Base-by-base conservation (phyloP, 2,329 filamentous ascomycete species). In the Chaetomium strumarium region DNA sequence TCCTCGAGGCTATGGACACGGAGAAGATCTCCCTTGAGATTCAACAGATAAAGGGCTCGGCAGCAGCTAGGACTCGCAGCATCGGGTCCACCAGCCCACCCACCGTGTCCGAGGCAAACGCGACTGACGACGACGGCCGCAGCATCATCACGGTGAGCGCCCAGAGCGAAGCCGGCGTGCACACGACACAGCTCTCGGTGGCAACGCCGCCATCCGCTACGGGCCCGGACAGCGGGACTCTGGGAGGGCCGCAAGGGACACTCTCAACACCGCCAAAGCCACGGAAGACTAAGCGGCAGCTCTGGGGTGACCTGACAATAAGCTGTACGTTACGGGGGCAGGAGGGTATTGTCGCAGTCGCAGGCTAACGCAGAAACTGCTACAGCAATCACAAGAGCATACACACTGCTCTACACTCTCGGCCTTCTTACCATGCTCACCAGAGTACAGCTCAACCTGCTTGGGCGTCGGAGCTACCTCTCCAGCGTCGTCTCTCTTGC, bases 251-350 rank as follows among this genome's bases (percentile, higher is more conserved):
- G 46, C 63, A 65, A 49, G 49, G 73, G 63, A 73, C 67, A 24
- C 64, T 30, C 20, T 30, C 34, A n/a, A 43, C 46, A 29, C 58
- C 60, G 3, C 53, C 40, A 34, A 88, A 83, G 68, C 61, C 72
- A 24, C 76, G 75, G 60, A 91, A 86, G 72, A 90, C 84, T 56
- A 97, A 97, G 78, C 82, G 88, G 46, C 91, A 97, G 72, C 76
- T 99, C 41, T 99, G 93, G 93, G 91, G 95, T 68, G 92, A 99
- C 66, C 80, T 99, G 70, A 96, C 95, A 66, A 96, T 97, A 61
- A 90, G 86, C 72, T 91, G 90, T 95, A 72, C 67, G 86, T 75
- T 11, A 50, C n/a, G 24, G 12, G 34, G 13, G 14, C 2, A 8
- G 14, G 14, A 3, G 34, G 14, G 14, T n/a, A 13, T 2, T n/a